Percentiles rank a stretch among this genome's conserved stretches.
These are phyloP conservation scores for Cytidiella melzeri DNA, from an alignment of 768 basidiomycete species.

Conservation along the genomic window DNA sequence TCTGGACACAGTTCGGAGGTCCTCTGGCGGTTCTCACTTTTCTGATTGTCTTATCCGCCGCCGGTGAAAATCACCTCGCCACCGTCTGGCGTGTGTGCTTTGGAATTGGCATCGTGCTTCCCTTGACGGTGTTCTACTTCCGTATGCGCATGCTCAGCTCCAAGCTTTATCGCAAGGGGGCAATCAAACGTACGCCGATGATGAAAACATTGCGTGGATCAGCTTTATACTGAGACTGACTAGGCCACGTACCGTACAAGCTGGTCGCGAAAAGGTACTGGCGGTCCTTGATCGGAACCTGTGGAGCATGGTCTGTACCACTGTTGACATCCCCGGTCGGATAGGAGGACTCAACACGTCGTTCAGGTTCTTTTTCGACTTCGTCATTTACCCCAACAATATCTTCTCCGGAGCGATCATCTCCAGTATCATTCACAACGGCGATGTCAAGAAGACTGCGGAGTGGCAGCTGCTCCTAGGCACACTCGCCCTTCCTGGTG, in stretches of 20 bases:
- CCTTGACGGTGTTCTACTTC: conserved; percentile 65
- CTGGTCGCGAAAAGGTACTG: conserved; percentile 61
- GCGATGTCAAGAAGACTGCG: conserved; percentile 50
- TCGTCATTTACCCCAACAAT: conserved; percentile 69
- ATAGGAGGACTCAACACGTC: not conserved
- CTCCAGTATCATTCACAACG: conserved; percentile 51
- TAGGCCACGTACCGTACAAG: conserved; percentile 53
- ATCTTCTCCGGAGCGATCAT: conserved; percentile 66
- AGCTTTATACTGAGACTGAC: not conserved
- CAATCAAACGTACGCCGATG: conserved; percentile 61
- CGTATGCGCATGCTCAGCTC: conserved; percentile 69
- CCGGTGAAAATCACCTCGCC: conserved; percentile 51
- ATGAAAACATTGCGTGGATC: too few species aligned
- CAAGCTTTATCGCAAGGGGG: conserved; percentile 53
- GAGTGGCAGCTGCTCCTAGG: conserved; percentile 67
- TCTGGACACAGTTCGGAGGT: conserved; percentile 46
- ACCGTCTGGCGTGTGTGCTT: conserved; percentile 68
- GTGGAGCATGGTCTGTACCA: conserved; percentile 55
- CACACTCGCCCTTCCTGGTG: conserved; percentile 54
- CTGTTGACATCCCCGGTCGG: conserved; percentile 2
- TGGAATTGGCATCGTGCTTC: conserved; percentile 54
- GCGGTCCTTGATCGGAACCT: conserved; percentile 63
- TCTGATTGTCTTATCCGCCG: conserved; percentile 61
- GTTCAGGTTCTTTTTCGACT: conserved; percentile 66
- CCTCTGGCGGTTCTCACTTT: conserved; percentile 62